These are phyloP conservation scores for Tulasnella sp. DNA, from an alignment of 768 basidiomycete genomes.

Conservation along the genomic window DNA sequence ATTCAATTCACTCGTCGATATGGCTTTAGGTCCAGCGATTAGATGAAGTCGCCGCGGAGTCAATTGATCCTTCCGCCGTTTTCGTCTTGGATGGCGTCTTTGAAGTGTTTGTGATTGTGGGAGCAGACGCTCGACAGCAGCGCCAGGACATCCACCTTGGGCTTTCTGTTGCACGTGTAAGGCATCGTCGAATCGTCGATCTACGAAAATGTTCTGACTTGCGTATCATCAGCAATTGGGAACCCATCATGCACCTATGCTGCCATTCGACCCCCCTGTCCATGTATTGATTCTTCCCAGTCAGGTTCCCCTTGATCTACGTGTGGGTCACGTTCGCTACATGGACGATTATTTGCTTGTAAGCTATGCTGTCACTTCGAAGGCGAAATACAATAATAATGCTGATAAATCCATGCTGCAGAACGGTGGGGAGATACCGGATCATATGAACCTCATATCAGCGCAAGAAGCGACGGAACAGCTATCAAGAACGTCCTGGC, in stretches of 20 bases:
- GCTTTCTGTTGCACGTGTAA: slow-evolving; percentile 45
- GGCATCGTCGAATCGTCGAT: slow-evolving; percentile 12
- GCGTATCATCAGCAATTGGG: slow-evolving; percentile 40
- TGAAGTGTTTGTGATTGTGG: slow-evolving; percentile 70
- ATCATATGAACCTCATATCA: slow-evolving; percentile 69
- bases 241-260: slow-evolving; percentile 34
- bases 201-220: neutral
- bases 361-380: slow-evolving; percentile 22
- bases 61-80: slow-evolving; percentile 30
- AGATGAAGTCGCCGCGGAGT: slow-evolving; percentile 11
- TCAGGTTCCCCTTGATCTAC: slow-evolving; percentile 58
- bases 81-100: slow-evolving; percentile 65
- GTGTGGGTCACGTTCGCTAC: slow-evolving; percentile 47
- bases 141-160: slow-evolving; percentile 52
- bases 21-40: neutral
- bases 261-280: slow-evolving; percentile 61
- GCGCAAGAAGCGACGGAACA: slow-evolving; percentile 37
- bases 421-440: slow-evolving; percentile 42
- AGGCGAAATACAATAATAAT: slow-evolving; percentile 9
- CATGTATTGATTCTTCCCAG: slow-evolving; percentile 68
- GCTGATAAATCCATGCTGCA: slow-evolving; percentile 31
- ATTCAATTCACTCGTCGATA: neutral
- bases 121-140: slow-evolving; percentile 48
- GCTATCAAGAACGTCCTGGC: slow-evolving; percentile 3
- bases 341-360: slow-evolving; percentile 55